Base-by-base conservation (phyloP, 2,329 filamentous ascomycete species). In the Blumeriella jaapii region DNA sequence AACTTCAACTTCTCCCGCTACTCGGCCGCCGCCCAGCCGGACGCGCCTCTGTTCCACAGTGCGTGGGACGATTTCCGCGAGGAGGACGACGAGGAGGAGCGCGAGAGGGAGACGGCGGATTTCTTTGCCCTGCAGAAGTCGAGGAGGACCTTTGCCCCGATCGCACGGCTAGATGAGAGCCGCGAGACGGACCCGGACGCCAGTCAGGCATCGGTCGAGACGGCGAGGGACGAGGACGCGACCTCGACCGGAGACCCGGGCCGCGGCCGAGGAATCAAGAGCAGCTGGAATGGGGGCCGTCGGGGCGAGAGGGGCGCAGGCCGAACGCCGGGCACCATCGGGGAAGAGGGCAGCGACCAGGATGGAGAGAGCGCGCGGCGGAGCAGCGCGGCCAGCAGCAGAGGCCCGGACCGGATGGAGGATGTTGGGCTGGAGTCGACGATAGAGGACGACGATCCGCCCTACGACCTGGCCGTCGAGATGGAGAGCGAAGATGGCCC, bases 41-140 rank as follows among this genome's bases (percentile, higher is more conserved):
- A 86, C 48, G 87, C 89, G 7, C 91, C 91, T 36, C 67, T 98
- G n/a, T 96, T 98, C 59, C 86, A 91, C 59, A 93, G 85, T 53
- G 78, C 83, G 4, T 74, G 86, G 11, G 86, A 94, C 57, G 85
- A 93, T 54, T 91, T 93, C 46, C 77, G 82, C 42, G 87, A 95
- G 59, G 84, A 93, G 54, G 87, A 95, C 45, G 89, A 96, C 42
- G 87, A 91, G 56, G 81, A 84, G 50, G 86, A 94, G 59, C 78
- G 84, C 50, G 83, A 93, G 50, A 68, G 86, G 35, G 89, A 96
- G 55, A 83, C 89, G 20, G 86, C 86, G n/a, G 91, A 96, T 59
- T 78, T 91, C 47, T 93, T 87, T 59, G 89, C 89, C 5, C 65
- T 98, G 38, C 87, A 96, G 59, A 73, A 81, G 49, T 96, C 89